Percentiles rank a stretch among this genome's conserved stretches.
phyloP scores from a whole-genome alignment of 208 protist species.

The Trypanosoma vivax region DNA sequence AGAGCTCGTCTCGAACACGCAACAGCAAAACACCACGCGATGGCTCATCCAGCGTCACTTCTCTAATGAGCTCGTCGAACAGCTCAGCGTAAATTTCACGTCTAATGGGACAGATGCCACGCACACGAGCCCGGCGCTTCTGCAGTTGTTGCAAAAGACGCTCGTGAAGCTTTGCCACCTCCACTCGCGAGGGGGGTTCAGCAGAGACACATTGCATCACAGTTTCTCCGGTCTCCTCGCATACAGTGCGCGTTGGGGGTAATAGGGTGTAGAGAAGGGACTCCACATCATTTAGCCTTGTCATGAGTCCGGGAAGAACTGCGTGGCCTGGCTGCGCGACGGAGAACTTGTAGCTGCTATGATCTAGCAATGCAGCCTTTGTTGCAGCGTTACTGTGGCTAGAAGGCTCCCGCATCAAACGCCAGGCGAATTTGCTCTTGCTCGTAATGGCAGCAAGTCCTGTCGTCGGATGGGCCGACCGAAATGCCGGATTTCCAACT shows the following conservation, averaged over 20 bases:
- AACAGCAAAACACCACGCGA: slow-evolving; percentile 96
- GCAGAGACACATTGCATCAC: slow-evolving; percentile 53
- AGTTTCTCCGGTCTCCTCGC: slow-evolving; percentile 16
- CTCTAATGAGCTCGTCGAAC: slow-evolving; percentile 96
- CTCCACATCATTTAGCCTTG: slow-evolving; percentile 25
- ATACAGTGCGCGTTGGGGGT: slow-evolving; percentile 22
- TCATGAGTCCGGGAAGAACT: slow-evolving; percentile 37
- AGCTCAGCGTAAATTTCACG: slow-evolving; percentile 95
- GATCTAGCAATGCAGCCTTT: not conserved
- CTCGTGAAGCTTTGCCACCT: slow-evolving; percentile 83
- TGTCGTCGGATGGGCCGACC: not conserved
- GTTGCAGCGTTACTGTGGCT: not conserved
- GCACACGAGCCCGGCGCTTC: slow-evolving; percentile 90
- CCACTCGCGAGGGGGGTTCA: slow-evolving; percentile 46
- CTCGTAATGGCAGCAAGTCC: not conserved
- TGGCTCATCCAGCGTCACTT: slow-evolving; percentile 97
- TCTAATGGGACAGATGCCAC: slow-evolving; percentile 95
- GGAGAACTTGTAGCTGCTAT: not conserved
- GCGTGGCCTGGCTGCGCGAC: slow-evolving; percentile 7
- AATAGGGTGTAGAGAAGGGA: slow-evolving; percentile 52
- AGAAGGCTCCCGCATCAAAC: not conserved
- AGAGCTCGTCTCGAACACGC: slow-evolving; percentile 94
- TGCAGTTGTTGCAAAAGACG: slow-evolving; percentile 85
- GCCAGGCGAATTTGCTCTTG: not conserved
- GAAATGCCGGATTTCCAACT: not conserved